phyloP scores from a whole-genome alignment of 1,284 basidiomycete genomes.

The Bjerkandera adusta region DNA sequence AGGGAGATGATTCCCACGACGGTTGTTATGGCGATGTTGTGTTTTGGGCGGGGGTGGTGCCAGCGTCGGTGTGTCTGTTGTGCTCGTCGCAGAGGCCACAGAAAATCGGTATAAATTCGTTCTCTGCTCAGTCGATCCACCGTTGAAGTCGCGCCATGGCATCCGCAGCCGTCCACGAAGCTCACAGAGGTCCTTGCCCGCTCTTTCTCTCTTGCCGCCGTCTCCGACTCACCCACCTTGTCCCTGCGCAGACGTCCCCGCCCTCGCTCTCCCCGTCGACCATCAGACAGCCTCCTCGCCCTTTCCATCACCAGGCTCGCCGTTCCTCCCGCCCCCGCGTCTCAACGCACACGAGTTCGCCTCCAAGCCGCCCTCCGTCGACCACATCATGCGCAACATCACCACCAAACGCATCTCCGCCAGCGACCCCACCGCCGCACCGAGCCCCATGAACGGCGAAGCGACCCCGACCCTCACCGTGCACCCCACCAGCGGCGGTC shows the following conservation, averaged over 20 bases:
- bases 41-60: conserved; percentile 3
- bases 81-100: background rate
- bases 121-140: background rate
- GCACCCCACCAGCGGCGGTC: conserved; percentile 15
- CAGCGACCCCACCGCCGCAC: conserved; percentile 12
- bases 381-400: conserved; percentile 29
- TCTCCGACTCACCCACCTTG: conserved; percentile 40
- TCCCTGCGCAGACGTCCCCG: conserved; percentile 26
- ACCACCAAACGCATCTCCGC: conserved; percentile 21
- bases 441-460: conserved; percentile 22
- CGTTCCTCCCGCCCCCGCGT: conserved; percentile 63
- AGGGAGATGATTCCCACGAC: too few relatives aligned
- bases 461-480: conserved; percentile 24
- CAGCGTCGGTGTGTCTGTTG: conserved; percentile 7
- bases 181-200: conserved; percentile 29
- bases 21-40: conserved; percentile 15
- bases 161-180: conserved; percentile 19
- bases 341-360: conserved; percentile 67
- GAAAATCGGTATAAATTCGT: conserved; percentile 12
- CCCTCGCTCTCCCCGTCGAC: conserved; percentile 46
- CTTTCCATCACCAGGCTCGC: conserved; percentile 66
- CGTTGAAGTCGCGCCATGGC: conserved; percentile 18
- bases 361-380: conserved; percentile 37
- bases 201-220: conserved; percentile 40
- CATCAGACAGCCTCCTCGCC: conserved; percentile 48